A percentile compares a stretch with the other conserved stretches of the same genome.
phyloP scores from a whole-genome alignment of 768 basidiomycete species.

The Rhizopogon vinicolor region DNA sequence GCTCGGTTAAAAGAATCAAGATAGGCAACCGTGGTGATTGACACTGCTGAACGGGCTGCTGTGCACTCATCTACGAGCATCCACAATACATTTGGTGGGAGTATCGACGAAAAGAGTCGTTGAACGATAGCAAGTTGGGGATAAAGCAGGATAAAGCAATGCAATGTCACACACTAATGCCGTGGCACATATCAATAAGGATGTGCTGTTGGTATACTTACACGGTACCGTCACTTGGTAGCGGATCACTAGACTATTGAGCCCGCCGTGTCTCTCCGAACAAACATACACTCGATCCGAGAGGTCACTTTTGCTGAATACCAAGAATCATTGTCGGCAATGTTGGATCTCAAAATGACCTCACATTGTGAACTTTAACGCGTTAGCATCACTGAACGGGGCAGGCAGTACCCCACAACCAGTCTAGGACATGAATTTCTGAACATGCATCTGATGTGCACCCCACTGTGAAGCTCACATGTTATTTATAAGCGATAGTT shows the following conservation, averaged over 20 bases:
- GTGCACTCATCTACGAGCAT: conserved; percentile 28
- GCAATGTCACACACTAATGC: conserved; percentile 18
- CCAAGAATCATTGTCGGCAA: background rate
- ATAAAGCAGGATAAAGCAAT: conserved; percentile 9
- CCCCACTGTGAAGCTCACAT: background rate
- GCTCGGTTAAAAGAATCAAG: conserved; percentile 18
- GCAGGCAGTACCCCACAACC: background rate
- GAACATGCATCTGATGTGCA: background rate
- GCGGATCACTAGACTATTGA: conserved; percentile 20
- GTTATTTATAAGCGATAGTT: background rate
- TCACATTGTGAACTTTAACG: background rate
- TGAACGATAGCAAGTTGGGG: conserved; percentile 10
- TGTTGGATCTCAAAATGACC: background rate
- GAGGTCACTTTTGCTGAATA: background rate
- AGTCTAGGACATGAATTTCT: background rate
- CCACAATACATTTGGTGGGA: conserved; percentile 11
- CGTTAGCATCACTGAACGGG: background rate
- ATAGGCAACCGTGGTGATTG: conserved; percentile 27
- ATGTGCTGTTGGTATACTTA: conserved; percentile 4
- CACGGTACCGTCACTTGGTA: conserved; percentile 4
- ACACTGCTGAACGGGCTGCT: conserved; percentile 22
- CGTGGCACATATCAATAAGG: conserved; percentile 5
- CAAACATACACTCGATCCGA: background rate
- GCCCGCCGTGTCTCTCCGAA: background rate
- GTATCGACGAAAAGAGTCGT: conserved; percentile 5